Evolutionary conservation across 352 stramenopile genomes (phyloP).

Genomic region (Pythium guiyangense): DNA sequence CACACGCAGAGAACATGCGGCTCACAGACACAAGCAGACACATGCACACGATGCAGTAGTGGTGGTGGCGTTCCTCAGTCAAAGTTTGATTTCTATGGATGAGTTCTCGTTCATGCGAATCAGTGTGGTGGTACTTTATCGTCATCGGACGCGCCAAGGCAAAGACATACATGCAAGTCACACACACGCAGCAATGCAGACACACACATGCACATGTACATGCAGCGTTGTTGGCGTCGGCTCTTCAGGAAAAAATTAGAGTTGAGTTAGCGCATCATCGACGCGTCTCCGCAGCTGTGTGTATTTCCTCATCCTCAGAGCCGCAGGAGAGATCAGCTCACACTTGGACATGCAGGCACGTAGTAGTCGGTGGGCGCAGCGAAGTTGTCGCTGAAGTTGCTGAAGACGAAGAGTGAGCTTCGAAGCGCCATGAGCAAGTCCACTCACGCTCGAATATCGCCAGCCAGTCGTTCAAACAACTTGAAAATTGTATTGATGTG

Average conservation of each 20-base stretch:
- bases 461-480: too few relatives aligned
- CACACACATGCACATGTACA: conserved; percentile 7
- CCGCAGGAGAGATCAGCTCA: not conserved
- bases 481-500: too few relatives aligned
- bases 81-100: conserved; percentile 33
- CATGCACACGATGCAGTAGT: not conserved
- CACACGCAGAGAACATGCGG: too few relatives aligned
- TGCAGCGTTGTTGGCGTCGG: not conserved
- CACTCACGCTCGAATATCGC: too few relatives aligned
- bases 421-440: too few relatives aligned
- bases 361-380: not conserved
- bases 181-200: not conserved
- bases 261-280: conserved; percentile 35
- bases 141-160: conserved; percentile 19
- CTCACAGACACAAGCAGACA: not conserved
- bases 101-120: conserved; percentile 30
- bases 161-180: not conserved
- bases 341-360: not conserved
- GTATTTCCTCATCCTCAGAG: conserved; percentile 48
- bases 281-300: conserved; percentile 23
- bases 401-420: not conserved
- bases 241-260: conserved; percentile 65
- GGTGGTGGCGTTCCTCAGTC: conserved; percentile 24
- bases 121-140: conserved; percentile 41
- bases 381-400: not conserved